phyloP scores from a whole-genome alignment of 345 rosid species.

The Pistacia integerrima region DNA sequence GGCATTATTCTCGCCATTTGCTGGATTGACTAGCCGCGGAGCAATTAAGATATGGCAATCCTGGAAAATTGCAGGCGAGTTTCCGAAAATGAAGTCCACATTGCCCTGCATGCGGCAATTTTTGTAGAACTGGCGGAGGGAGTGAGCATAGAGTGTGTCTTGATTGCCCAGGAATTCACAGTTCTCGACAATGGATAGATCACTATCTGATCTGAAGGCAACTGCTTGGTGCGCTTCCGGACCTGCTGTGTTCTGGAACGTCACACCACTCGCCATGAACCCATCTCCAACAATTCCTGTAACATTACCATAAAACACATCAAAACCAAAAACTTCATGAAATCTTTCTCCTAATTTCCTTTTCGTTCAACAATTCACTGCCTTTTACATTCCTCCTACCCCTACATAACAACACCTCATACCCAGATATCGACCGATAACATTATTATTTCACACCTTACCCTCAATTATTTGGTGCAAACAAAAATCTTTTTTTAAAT shows the following conservation, averaged over 20 bases:
- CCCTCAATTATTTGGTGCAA: no score
- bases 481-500: background rate
- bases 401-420: no score
- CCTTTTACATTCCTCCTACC: background rate
- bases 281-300: constrained; percentile 92
- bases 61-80: constrained; percentile 76
- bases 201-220: constrained; percentile 89
- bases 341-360: background rate
- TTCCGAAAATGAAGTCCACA: constrained; percentile 93
- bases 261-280: constrained; percentile 87
- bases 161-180: constrained; percentile 92
- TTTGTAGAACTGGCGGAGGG: constrained; percentile 87
- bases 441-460: background rate
- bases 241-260: constrained; percentile 84
- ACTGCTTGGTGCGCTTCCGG: constrained; percentile 89
- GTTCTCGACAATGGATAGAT: constrained; percentile 66
- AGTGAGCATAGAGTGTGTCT: constrained; percentile 84
- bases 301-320: background rate
- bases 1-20: constrained; percentile 72
- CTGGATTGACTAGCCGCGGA: constrained; percentile 71
- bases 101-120: constrained; percentile 83
- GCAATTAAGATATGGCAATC: constrained; percentile 62
- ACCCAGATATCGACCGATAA: no score
- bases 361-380: background rate
- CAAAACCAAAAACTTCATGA: background rate